Percentiles rank a stretch among this genome's conserved stretches.
These are phyloP conservation scores for Penicillium nordicum DNA, from an alignment of 2,329 filamentous ascomycete species.

Conservation along the genomic window DNA sequence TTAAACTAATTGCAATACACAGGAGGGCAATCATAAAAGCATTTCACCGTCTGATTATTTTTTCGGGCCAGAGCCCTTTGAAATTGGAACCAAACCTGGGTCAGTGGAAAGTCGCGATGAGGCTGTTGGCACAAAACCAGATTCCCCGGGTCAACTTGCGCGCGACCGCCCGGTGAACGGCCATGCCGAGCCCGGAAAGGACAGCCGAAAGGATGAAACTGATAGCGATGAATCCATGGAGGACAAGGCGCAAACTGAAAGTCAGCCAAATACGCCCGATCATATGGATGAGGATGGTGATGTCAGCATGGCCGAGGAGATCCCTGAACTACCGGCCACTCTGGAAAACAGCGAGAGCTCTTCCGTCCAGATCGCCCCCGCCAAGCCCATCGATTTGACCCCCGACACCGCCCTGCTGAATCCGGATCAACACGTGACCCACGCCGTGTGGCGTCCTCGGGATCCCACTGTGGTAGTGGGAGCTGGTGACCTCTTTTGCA, in stretches of 20 bases:
- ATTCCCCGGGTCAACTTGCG: constrained; percentile 32
- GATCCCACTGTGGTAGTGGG: constrained; percentile 43
- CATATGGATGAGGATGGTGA: constrained; percentile 45
- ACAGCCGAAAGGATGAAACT: constrained; percentile 35
- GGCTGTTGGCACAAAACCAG: constrained; percentile 29
- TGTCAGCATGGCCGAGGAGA: constrained; percentile 39
- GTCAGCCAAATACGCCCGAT: constrained; percentile 19
- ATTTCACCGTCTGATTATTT: constrained; percentile 43
- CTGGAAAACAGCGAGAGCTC: constrained; percentile 45
- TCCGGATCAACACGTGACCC: constrained; percentile 41
- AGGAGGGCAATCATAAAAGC: constrained; percentile 39
- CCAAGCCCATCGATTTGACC: constrained; percentile 48
- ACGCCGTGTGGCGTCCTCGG: constrained; percentile 44
- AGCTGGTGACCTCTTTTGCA: constrained; percentile 45
- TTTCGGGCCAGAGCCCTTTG: constrained; percentile 45
- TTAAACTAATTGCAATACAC: constrained; percentile 21
- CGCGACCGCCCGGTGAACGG: constrained; percentile 40
- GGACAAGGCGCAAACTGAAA: constrained; percentile 36
- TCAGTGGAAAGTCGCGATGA: constrained; percentile 30
- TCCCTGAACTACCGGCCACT: constrained; percentile 35
- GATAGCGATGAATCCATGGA: constrained; percentile 41
- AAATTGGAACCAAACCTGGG: constrained; percentile 31
- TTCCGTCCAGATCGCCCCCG: constrained; percentile 47
- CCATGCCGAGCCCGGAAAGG: constrained; percentile 33
- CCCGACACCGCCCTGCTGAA: constrained; percentile 45